Evolutionary conservation across 2,329 filamentous ascomycete genomes (phyloP), one percentile per base, ranked within the genome.

Genomic region (Zasmidium citrigriseum): DNA sequence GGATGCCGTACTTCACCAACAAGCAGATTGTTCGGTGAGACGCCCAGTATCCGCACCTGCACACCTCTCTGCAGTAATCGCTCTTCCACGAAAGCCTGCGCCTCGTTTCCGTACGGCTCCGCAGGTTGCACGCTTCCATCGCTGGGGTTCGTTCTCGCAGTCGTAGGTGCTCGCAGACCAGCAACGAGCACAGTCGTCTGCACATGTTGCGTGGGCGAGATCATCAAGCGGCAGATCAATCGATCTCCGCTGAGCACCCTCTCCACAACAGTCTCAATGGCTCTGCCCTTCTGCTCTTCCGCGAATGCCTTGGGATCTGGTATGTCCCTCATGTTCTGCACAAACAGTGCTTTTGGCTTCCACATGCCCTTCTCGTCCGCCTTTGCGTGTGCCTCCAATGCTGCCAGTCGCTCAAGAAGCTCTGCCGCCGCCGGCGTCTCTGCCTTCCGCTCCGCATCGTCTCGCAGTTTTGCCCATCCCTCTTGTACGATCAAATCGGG

Each of bases 361-460:
- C 92, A 97, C 9, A 97, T 76, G 52, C 95, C 95, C 76, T 91
- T 93, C 64, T 82, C 85, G 66, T 92, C 90, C 54, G 83, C 82
- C 76, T 87, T 91, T 59, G 95, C 95, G 66, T 89, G 84, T 46
- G 84, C 81, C 76, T 98, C 93, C 29, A 93, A 79, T 49, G 82
- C 82, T 66, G 91, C 88, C 60, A 99, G 84, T 68, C 86, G 88
- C 68, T 96, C 89, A 22, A 99, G 81, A 60, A 89, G 83, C 63
- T 87, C 80, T 25, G 79, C 71, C 9, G 88, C 82, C 52, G 92
- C 88, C 58, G 95, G 89, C 1, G 88, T 87, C 59, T 97, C 92
- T 65, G 97, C 93, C 72, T 93, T 95, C 65, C 89, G 88, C 61
- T 92, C 93, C 59, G 93, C 93, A 75, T 99, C 95, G 70, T 99